phyloP scores from a whole-genome alignment of 306 rosid species.

The Castanea sativa region DNA sequence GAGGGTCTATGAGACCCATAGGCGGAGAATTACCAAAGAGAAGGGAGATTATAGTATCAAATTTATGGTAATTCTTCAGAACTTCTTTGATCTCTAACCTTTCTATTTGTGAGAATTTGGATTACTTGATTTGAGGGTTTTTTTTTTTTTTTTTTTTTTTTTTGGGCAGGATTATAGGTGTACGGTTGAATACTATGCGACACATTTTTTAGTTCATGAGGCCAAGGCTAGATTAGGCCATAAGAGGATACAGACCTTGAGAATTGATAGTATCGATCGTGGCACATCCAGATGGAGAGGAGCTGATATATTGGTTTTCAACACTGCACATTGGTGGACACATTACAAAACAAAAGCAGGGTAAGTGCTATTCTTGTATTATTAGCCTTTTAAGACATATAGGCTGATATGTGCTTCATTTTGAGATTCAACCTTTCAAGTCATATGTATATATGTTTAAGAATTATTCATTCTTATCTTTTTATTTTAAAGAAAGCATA shows the following conservation, averaged over 20 bases:
- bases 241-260: slow-evolving; percentile 62
- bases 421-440: slow-evolving; percentile 8
- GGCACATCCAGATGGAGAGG: slow-evolving; percentile 91
- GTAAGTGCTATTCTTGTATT: slow-evolving; percentile 44
- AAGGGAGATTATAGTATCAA: slow-evolving; percentile 82
- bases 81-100: slow-evolving; percentile 13
- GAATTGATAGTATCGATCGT: slow-evolving; percentile 77
- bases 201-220: slow-evolving; percentile 85
- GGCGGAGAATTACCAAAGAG: slow-evolving; percentile 75
- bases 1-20: slow-evolving; percentile 73
- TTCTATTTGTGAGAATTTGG: not conserved
- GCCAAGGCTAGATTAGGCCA: slow-evolving; percentile 77
- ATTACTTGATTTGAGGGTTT: slow-evolving; percentile 11
- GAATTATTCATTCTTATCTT: not conserved
- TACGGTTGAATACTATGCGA: slow-evolving; percentile 77
- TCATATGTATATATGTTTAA: not conserved
- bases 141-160: not conserved
- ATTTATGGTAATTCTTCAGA: slow-evolving; percentile 65
- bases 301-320: slow-evolving; percentile 85
- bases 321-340: slow-evolving; percentile 99
- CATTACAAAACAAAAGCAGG: slow-evolving; percentile 92
- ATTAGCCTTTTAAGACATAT: slow-evolving; percentile 9
- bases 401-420: slow-evolving; percentile 2
- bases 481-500: not conserved
- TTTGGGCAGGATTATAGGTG: slow-evolving; percentile 39